Evolutionary conservation across 192 early-diverging fungal genomes (phyloP).

Genomic region (Coemansia sp.): DNA sequence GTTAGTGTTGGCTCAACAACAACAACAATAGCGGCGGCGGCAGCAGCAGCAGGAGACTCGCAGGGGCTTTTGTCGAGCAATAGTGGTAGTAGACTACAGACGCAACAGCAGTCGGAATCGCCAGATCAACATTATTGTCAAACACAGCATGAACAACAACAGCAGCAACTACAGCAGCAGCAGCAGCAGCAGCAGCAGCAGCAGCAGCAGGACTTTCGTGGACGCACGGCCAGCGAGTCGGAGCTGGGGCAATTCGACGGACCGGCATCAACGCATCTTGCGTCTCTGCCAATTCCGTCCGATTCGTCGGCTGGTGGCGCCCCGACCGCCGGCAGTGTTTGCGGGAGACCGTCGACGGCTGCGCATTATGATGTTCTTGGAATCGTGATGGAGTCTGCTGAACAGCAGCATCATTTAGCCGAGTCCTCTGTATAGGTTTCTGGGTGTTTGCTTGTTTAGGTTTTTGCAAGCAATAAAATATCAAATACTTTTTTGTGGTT

Average conservation of each 20-base stretch:
- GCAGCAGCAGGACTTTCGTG: constrained; percentile 39
- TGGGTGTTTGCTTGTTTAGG: neutral
- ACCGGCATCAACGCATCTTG: constrained; percentile 45
- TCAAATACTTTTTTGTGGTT: too few relatives aligned
- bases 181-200: constrained; percentile 17
- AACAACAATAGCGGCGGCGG: neutral
- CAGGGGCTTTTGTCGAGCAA: constrained; percentile 1
- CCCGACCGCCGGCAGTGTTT: constrained; percentile 24
- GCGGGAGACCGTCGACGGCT: constrained; percentile 36
- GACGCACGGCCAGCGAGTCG: constrained; percentile 45
- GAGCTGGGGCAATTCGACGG: constrained; percentile 56
- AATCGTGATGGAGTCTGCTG: constrained; percentile 42
- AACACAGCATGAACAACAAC: neutral
- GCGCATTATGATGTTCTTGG: constrained; percentile 52
- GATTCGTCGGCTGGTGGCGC: constrained; percentile 22
- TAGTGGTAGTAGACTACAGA: neutral
- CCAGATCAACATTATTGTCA: too few relatives aligned
- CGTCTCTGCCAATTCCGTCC: constrained; percentile 44
- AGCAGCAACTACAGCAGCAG: constrained; percentile 14
- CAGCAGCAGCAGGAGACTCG: constrained; percentile 13
- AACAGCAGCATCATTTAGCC: constrained; percentile 34
- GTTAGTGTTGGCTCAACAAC: constrained; percentile 18
- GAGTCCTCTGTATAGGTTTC: constrained; percentile 29
- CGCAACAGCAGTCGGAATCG: neutral
- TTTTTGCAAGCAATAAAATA: too few relatives aligned